These are phyloP conservation scores for Arabidopsis thaliana DNA, from an alignment of 345 rosid species.

Conservation along the genomic window DNA sequence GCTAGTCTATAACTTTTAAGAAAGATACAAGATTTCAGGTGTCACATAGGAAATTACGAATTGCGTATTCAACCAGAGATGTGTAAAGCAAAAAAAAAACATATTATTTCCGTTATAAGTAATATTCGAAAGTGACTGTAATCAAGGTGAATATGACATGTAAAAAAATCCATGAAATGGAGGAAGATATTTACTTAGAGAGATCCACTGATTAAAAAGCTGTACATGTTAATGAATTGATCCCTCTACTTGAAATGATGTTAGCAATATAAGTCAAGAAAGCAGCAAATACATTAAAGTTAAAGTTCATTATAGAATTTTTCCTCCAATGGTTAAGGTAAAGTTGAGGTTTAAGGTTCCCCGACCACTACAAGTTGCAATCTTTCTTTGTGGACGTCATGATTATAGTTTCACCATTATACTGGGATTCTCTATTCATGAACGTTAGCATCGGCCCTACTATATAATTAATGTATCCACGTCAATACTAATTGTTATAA, in stretches of 20 bases:
- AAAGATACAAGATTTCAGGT: constrained; percentile 10
- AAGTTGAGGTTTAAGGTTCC: constrained; percentile 28
- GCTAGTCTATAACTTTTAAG: neutral
- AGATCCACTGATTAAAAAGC: constrained; percentile 29
- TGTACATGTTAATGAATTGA: constrained; percentile 18
- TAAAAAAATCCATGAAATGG: constrained; percentile 18
- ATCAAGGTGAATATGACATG: constrained; percentile 19
- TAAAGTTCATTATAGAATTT: neutral
- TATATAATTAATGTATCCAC: constrained; percentile 15
- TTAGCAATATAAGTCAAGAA: constrained; percentile 22
- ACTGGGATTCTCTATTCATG: constrained; percentile 21
- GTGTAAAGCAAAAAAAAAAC: neutral
- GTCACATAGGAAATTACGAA: neutral
- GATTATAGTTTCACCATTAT: constrained; percentile 15
- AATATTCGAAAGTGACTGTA: constrained; percentile 34
- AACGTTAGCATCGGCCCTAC: constrained; percentile 24
- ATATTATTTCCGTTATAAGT: neutral
- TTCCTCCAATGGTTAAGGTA: constrained; percentile 35
- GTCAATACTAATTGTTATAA: neutral
- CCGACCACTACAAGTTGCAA: constrained; percentile 33
- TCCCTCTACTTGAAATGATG: constrained; percentile 24
- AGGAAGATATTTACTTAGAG: constrained; percentile 35
- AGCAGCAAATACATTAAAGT: neutral
- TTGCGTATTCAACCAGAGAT: neutral
- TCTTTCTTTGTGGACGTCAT: constrained; percentile 29